A percentile compares a stretch with the other conserved stretches of the same genome.
Conservation (phyloP, 2,329 filamentous ascomycete species). For the Neophaeococcomyces aloes region DNA sequence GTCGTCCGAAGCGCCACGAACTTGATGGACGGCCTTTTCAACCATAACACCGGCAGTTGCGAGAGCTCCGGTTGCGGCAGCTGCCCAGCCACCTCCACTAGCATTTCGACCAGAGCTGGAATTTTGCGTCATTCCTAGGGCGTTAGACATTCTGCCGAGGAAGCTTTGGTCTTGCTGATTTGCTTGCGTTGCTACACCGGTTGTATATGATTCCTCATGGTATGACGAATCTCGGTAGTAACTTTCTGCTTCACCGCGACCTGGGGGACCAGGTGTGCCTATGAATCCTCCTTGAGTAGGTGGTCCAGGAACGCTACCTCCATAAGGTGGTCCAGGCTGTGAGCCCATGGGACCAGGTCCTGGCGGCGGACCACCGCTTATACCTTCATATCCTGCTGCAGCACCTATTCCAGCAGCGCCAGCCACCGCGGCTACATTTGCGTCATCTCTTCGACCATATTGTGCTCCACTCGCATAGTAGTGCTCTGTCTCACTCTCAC, state of each 20-base stretch:
- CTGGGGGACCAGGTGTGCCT: constrained; percentile 12
- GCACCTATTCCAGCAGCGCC: constrained; percentile 22
- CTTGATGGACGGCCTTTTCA: constrained; percentile 70
- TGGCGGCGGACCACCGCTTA: constrained; percentile 24
- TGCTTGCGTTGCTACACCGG: constrained; percentile 27
- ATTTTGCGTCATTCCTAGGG: constrained; percentile 46
- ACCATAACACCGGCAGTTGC: constrained; percentile 73
- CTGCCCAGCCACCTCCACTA: constrained; percentile 48
- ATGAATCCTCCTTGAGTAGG: constrained; percentile 15
- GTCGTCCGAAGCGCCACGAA: constrained; percentile 61
- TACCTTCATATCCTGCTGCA: constrained; percentile 35
- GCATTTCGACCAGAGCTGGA: constrained; percentile 80
- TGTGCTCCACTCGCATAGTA: constrained; percentile 31
- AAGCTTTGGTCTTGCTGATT: constrained; percentile 47
- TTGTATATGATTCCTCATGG: constrained; percentile 28
- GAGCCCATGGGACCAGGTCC: constrained; percentile 18
- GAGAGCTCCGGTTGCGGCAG: constrained; percentile 30
- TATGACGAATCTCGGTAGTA: constrained; percentile 20
- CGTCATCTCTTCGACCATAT: constrained; percentile 26
- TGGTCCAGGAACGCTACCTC: constrained; percentile 12
- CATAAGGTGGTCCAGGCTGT: constrained; percentile 21
- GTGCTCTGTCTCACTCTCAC: constrained; percentile 43
- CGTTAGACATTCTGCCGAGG: constrained; percentile 68
- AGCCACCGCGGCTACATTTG: constrained; percentile 26
- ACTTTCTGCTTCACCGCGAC: constrained; percentile 20